These are phyloP conservation scores for Alectoria sarmentosa DNA, from an alignment of 495 filamentous ascomycete species.

Conservation along the genomic window DNA sequence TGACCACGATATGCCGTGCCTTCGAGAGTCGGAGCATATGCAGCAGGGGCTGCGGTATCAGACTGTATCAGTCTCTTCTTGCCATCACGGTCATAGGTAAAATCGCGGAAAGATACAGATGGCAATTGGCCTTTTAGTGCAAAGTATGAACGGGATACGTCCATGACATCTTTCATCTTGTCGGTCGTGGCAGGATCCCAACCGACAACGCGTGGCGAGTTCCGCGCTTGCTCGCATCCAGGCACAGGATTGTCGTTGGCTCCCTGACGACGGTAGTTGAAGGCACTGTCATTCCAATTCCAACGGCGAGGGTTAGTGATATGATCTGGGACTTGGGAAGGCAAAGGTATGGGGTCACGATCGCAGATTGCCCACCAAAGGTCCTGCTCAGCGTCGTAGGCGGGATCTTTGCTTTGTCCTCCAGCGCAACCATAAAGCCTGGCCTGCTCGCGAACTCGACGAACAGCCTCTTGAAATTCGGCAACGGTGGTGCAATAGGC, in stretches of 20 bases:
- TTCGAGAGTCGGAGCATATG: neutral
- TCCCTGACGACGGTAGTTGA: conserved; percentile 21
- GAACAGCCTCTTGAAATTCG: conserved; percentile 28
- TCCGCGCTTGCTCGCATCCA: conserved; percentile 13
- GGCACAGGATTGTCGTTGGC: neutral
- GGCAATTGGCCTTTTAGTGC: conserved; percentile 15
- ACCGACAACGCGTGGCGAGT: conserved; percentile 13
- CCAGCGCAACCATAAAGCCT: conserved; percentile 26
- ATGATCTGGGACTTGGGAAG: conserved; percentile 23
- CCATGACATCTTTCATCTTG: conserved; percentile 17
- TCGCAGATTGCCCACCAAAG: conserved; percentile 29
- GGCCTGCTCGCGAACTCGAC: conserved; percentile 27
- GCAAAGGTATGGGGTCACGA: conserved; percentile 24
- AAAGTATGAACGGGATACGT: conserved; percentile 17
- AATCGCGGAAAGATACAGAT: conserved; percentile 14
- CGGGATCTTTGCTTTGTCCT: conserved; percentile 28
- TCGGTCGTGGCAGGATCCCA: conserved; percentile 15
- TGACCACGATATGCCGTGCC: neutral
- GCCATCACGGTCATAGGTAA: conserved; percentile 4
- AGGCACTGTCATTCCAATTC: conserved; percentile 27
- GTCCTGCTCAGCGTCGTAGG: conserved; percentile 29
- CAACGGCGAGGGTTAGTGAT: conserved; percentile 25
- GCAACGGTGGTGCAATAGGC: conserved; percentile 25
- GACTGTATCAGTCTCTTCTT: conserved; percentile 13
- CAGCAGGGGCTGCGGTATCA: conserved; percentile 2